Evolutionary conservation across 106 monocot genomes (phyloP).

Genomic region (Allium sativum): DNA sequence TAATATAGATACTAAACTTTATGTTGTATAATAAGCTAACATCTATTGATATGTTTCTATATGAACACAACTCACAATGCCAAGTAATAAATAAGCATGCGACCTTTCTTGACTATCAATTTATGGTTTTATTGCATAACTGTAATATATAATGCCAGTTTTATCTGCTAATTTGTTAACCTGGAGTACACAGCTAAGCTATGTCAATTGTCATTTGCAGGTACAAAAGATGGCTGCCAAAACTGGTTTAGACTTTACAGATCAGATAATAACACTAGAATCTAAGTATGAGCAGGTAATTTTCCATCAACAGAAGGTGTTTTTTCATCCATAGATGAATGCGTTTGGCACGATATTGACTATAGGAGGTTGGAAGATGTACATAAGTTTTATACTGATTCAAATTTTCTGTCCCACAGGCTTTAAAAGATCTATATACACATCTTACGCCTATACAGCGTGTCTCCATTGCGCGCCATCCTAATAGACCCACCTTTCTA

Average conservation of each 20-base stretch:
- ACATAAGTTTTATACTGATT: background rate
- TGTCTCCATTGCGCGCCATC: constrained; percentile 54
- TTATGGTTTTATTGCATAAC: no score
- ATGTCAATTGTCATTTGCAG: constrained; percentile 4
- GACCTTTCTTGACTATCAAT: no score
- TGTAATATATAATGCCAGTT: no score
- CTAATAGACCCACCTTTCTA: constrained; percentile 48
- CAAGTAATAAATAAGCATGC: no score
- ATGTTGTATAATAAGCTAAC: no score
- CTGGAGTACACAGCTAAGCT: background rate
- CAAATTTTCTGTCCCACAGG: constrained; percentile 16
- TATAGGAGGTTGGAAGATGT: no score
- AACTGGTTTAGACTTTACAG: constrained; percentile 17
- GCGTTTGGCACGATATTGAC: no score
- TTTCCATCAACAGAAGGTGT: background rate
- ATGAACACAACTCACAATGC: no score
- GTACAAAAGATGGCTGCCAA: constrained; percentile 20
- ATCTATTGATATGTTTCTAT: no score
- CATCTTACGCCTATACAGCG: constrained; percentile 61
- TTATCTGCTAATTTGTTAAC: no score
- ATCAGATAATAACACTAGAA: constrained; percentile 16
- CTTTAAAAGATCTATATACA: constrained; percentile 49
- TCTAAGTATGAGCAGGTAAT: constrained; percentile 17
- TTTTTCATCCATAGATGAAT: no score
- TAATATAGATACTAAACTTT: no score